Conservation (phyloP, 495 filamentous ascomycete genomes). For the Aspergillus sclerotiicarbonarius region DNA sequence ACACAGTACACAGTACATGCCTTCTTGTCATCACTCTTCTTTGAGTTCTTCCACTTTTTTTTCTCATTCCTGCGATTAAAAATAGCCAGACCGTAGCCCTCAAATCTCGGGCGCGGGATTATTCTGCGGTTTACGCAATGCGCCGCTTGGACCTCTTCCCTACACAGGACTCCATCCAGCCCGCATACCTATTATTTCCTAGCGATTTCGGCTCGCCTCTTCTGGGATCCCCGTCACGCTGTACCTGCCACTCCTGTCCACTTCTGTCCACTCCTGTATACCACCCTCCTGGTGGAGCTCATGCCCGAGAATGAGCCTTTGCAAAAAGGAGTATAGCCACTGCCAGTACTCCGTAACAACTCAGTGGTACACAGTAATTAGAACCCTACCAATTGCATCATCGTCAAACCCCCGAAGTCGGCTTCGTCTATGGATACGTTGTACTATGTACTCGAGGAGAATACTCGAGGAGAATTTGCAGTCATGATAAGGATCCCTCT, state of each 20-base stretch:
- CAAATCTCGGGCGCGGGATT: neutral
- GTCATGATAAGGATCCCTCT: too few relatives aligned
- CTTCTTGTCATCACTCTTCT: too few relatives aligned
- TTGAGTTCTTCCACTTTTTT: too few relatives aligned
- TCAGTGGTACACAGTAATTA: too few relatives aligned
- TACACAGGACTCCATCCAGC: neutral
- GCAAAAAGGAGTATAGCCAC: too few relatives aligned
- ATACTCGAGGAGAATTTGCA: too few relatives aligned
- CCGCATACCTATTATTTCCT: constrained; percentile 1
- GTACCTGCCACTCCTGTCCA: neutral
- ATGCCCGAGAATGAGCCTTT: too few relatives aligned
- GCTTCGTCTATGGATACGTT: neutral
- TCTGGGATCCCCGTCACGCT: neutral
- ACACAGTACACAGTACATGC: too few relatives aligned
- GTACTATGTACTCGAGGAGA: neutral
- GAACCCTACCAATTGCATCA: neutral
- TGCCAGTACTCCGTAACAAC: too few relatives aligned
- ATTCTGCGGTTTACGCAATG: constrained; percentile 13
- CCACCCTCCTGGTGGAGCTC: neutral
- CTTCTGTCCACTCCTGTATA: neutral
- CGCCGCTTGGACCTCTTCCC: constrained; percentile 13
- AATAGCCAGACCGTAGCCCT: neutral
- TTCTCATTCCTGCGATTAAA: neutral
- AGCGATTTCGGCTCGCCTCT: constrained; percentile 12
- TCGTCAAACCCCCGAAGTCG: neutral